A percentile compares a stretch with the other conserved stretches of the same genome.
phyloP scores from a whole-genome alignment of 108 stramenopile genomes.

The Nitzschia sp. region DNA sequence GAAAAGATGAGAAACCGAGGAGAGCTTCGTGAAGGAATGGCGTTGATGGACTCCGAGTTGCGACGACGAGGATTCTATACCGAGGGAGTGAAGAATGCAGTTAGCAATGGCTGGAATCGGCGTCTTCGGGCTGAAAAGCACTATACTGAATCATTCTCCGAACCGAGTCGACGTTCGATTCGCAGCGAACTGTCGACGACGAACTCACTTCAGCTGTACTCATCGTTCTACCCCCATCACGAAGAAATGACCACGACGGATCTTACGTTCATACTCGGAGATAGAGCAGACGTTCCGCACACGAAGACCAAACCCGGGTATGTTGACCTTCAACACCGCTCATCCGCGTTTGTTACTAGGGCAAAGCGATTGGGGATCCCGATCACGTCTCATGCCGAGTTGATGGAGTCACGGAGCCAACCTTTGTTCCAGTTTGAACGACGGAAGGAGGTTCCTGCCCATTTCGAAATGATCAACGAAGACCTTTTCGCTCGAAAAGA shows the following conservation, averaged over 20 bases:
- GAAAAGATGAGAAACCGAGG: constrained; percentile 54
- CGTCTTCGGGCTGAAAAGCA: constrained; percentile 55
- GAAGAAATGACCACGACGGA: constrained; percentile 45
- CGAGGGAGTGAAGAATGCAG: constrained; percentile 63
- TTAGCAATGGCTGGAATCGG: constrained; percentile 50
- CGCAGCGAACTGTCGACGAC: constrained; percentile 77
- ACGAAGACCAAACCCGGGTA: constrained; percentile 10
- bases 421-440: constrained; percentile 55
- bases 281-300: constrained; percentile 8
- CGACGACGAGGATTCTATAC: constrained; percentile 65
- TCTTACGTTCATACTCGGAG: constrained; percentile 39
- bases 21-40: constrained; percentile 43
- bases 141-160: constrained; percentile 69
- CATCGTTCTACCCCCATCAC: constrained; percentile 67
- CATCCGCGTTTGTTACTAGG: constrained; percentile 32
- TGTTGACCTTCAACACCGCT: not conserved
- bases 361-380: constrained; percentile 42
- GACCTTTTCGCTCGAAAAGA: constrained; percentile 83
- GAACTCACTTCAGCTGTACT: constrained; percentile 71
- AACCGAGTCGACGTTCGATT: constrained; percentile 43
- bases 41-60: constrained; percentile 59
- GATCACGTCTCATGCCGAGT: constrained; percentile 33
- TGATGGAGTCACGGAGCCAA: constrained; percentile 14
- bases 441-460: constrained; percentile 45
- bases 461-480: constrained; percentile 88